These are phyloP conservation scores for Microbotryum saponariae DNA, from an alignment of 1,284 basidiomycete genomes.

Conservation along the genomic window DNA sequence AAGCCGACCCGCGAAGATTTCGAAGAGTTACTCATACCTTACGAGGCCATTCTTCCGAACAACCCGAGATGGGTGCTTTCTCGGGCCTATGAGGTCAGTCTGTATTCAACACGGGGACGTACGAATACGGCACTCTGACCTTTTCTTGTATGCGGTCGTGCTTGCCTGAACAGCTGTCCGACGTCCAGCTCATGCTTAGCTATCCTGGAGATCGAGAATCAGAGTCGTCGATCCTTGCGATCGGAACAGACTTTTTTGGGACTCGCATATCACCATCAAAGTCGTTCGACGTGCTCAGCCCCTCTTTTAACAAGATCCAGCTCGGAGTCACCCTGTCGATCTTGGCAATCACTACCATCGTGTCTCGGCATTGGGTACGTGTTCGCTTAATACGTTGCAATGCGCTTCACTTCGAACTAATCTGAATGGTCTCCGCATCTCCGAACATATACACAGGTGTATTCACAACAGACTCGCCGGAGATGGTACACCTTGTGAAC, in stretches of 20 bases:
- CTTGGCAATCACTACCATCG: constrained; percentile 51
- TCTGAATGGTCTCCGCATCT: too few species aligned
- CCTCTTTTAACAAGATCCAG: constrained; percentile 89
- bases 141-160: too few species aligned
- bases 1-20: constrained; percentile 70
- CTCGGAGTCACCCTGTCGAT: constrained; percentile 73
- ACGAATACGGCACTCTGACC: too few species aligned
- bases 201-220: constrained; percentile 82
- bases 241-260: constrained; percentile 79
- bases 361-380: too few species aligned
- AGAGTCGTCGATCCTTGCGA: constrained; percentile 77
- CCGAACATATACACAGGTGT: not conserved
- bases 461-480: not conserved
- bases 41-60: constrained; percentile 67
- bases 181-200: constrained; percentile 58
- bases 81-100: constrained; percentile 61
- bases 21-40: constrained; percentile 79
- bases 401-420: too few species aligned
- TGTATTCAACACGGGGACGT: not conserved
- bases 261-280: constrained; percentile 76
- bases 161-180: constrained; percentile 51
- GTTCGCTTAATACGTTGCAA: too few species aligned
- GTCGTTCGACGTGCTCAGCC: constrained; percentile 86
- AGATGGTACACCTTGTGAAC: constrained; percentile 2
- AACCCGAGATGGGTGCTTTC: constrained; percentile 70